phyloP scores from a whole-genome alignment of 106 monocot genomes.

The Apostasia shenzhenica region DNA sequence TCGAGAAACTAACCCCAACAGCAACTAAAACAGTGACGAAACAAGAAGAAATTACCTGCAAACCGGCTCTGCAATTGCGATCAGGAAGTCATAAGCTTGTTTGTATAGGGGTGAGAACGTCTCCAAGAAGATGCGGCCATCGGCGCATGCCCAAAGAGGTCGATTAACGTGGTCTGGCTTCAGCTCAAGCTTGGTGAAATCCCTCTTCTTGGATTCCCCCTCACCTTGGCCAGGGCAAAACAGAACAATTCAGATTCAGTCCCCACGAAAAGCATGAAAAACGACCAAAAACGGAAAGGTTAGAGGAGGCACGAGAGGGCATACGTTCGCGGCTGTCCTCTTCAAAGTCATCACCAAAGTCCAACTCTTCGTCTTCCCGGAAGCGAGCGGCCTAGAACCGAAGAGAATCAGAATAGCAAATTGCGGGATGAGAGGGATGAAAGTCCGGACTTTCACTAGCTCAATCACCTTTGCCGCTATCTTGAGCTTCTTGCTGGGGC shows the following conservation, averaged over 20 bases:
- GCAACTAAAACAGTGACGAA: neutral
- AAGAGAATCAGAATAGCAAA: neutral
- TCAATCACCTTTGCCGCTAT: constrained; percentile 13
- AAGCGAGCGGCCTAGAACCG: constrained; percentile 2
- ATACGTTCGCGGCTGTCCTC: constrained; percentile 58
- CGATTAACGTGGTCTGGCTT: constrained; percentile 79
- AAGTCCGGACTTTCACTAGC: neutral
- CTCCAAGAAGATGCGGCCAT: constrained; percentile 94
- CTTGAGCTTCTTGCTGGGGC: constrained; percentile 37
- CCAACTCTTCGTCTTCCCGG: constrained; percentile 41
- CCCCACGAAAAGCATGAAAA: neutral
- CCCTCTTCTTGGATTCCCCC: constrained; percentile 57
- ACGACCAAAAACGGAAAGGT: neutral
- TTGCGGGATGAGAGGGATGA: neutral
- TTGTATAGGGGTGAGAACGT: constrained; percentile 96
- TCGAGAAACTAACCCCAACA: neutral
- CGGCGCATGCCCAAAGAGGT: constrained; percentile 94
- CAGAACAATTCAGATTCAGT: neutral
- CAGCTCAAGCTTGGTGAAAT: constrained; percentile 88
- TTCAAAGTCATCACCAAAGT: constrained; percentile 57
- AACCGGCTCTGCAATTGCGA: constrained; percentile 94
- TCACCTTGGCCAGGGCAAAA: constrained; percentile 22
- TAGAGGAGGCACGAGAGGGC: neutral
- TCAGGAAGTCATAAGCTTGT: constrained; percentile 96
- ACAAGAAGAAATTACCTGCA: constrained; percentile 45